Evolutionary conservation across 2,329 filamentous ascomycete genomes (phyloP), one percentile per base, ranked within the genome.

Genomic region (Triangularia verruculosa): DNA sequence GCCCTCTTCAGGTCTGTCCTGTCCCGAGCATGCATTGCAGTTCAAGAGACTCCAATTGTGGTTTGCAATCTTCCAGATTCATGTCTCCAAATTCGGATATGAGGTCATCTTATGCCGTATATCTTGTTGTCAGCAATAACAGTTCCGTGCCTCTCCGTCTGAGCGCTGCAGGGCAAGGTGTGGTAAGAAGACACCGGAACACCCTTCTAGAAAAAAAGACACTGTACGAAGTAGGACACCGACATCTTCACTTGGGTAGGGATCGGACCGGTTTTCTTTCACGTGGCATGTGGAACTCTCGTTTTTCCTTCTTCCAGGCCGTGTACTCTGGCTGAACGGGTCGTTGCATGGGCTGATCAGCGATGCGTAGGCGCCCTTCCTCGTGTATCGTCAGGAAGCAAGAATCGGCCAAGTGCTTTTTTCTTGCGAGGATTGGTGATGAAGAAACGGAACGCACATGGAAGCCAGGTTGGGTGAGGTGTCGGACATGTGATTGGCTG

Each of bases 261-360:
- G 13, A 17, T 47, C n/a, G 39, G 39, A 47, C 39, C 39, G 39
- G 17, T 47, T 47, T 17, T 47, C 39, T 47, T 47, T 47, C 57
- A 59, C 60, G 62, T 66, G 64, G 62, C 57, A 60, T 64, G 62
- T 62, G 62, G 62, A 39, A 58, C 64, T 66, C 47, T n/a, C 12
- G n/a, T 47, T 47, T 43, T 47, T 47, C 39, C 39, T 47, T 47
- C n/a, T 47, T 20, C 39, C 39, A 47, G 39, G n/a, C 39, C 5
- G n/a, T 11, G n/a, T 17, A n/a, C 39, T 47, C 39, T 47, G 39
- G n/a, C 39, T 47, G 39, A 47, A 47, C 39, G 39, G 39, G n/a
- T 22, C n/a, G n/a, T 17, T 47, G 39, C 39, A 47, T 47, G 39
- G 39, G 39, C 39, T 47, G 39, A 39, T 39, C 34, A 39, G 34